A percentile compares a stretch with the other conserved stretches of the same genome.
phyloP scores from a whole-genome alignment of 371 early-diverging fungal genomes.

The Sporodiniella umbellata region DNA sequence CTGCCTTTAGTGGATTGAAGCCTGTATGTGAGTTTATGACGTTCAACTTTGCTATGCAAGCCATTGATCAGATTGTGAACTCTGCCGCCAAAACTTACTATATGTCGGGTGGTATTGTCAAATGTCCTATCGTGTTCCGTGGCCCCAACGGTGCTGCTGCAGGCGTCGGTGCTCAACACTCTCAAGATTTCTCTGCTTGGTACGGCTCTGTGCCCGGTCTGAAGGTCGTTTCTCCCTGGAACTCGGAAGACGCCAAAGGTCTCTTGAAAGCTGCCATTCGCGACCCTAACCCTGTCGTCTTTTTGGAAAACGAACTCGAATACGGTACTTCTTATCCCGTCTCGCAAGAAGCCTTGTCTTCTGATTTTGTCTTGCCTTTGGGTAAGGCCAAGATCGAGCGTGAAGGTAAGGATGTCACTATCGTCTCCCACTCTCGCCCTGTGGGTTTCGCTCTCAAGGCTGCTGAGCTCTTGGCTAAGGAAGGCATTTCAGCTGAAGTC shows the following conservation, averaged over 20 bases:
- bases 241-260: constrained; percentile 98
- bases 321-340: constrained; percentile 92
- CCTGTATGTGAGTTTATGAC: constrained; percentile 99
- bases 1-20: constrained; percentile 93
- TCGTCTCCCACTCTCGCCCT: constrained; percentile 94
- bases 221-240: constrained; percentile 98
- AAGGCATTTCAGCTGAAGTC: constrained; percentile 86
- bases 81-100: constrained; percentile 98
- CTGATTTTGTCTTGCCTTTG: constrained; percentile 90
- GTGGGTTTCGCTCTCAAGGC: constrained; percentile 93
- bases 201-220: constrained; percentile 98
- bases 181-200: constrained; percentile 98
- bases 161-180: constrained; percentile 99
- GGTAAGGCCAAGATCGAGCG: constrained; percentile 97
- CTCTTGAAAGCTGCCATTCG: constrained; percentile 96
- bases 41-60: constrained; percentile 99
- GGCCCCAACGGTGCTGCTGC: constrained; percentile 99
- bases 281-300: constrained; percentile 98
- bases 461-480: constrained; percentile 83
- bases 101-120: constrained; percentile 95
- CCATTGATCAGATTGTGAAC: constrained; percentile 99
- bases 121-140: constrained; percentile 98
- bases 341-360: constrained; percentile 75
- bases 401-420: constrained; percentile 90
- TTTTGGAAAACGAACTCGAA: constrained; percentile 99